Percentiles rank a stretch among this genome's conserved stretches.
Conservation (phyloP, 192 early-diverging fungal species). For the Backusella circina region DNA sequence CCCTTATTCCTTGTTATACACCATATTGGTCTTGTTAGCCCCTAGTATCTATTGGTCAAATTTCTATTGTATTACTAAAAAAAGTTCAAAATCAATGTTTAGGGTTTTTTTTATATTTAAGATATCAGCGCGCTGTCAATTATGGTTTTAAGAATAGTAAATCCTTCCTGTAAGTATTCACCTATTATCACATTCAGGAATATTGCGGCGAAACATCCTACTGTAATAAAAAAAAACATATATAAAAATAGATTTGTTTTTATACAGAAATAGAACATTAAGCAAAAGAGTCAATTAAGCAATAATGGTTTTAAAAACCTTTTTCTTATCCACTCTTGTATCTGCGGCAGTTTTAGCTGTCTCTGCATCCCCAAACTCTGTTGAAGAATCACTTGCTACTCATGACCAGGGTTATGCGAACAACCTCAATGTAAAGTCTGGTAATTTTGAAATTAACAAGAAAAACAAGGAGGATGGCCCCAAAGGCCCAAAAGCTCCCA, state of each 20-base stretch:
- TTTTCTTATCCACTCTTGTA: not conserved
- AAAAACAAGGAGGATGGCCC: not conserved
- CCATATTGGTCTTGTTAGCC: not conserved
- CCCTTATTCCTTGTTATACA: not conserved
- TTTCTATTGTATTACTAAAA: not conserved
- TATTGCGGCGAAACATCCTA: not conserved
- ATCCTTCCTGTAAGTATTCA: not conserved
- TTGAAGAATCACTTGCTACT: not conserved
- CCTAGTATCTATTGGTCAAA: not conserved
- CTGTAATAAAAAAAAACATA: not conserved
- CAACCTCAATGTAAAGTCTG: not conserved
- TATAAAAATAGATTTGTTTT: not conserved
- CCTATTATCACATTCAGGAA: not conserved
- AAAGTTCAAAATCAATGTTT: too few relatives aligned
- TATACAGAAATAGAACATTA: not conserved
- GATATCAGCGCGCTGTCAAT: not conserved
- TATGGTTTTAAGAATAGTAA: not conserved
- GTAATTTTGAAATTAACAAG: not conserved
- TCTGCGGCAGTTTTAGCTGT: not conserved
- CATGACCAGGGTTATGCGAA: not conserved
- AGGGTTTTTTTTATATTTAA: not conserved
- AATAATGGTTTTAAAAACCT: not conserved
- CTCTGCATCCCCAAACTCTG: not conserved
- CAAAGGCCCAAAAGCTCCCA: not conserved
- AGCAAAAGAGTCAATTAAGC: not conserved